These are phyloP conservation scores for Xerocomus minutiporus DNA, from an alignment of 1,284 basidiomycete species.

Conservation along the genomic window DNA sequence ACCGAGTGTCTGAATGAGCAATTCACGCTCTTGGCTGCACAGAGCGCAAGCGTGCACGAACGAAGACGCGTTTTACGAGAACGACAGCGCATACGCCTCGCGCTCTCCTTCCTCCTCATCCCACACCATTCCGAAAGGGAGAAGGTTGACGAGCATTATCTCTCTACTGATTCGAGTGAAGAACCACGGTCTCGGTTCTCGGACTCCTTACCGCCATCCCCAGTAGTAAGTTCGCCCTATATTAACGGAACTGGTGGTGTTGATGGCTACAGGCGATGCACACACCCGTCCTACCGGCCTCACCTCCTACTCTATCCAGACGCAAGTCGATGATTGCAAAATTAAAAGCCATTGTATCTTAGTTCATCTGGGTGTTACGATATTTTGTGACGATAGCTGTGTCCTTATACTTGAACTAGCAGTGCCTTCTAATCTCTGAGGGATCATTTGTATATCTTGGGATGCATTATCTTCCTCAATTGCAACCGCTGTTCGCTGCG, in stretches of 20 bases:
- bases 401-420: too few relatives aligned
- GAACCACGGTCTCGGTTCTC: conserved; percentile 26
- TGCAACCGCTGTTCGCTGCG: conserved; percentile 3
- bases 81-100: conserved; percentile 2
- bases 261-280: conserved; percentile 2
- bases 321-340: conserved; percentile 19
- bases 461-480: conserved; percentile 6
- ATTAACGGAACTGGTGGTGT: background rate
- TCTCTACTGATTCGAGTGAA: conserved; percentile 13
- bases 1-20: conserved; percentile 10
- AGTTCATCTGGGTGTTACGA: background rate
- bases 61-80: conserved; percentile 16
- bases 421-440: background rate
- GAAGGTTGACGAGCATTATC: background rate
- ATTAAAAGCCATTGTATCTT: conserved; percentile 11
- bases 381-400: too few relatives aligned
- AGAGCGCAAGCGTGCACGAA: conserved; percentile 18
- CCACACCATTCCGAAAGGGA: background rate
- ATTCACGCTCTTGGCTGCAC: conserved; percentile 14
- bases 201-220: conserved; percentile 12
- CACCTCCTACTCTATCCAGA: background rate
- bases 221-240: conserved; percentile 14
- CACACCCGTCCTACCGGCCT: background rate
- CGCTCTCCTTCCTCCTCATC: conserved; percentile 7
- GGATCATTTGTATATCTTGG: background rate